Evolutionary conservation across 2,329 filamentous ascomycete genomes (phyloP).

Genomic region (Colletotrichum gloeosporioides): DNA sequence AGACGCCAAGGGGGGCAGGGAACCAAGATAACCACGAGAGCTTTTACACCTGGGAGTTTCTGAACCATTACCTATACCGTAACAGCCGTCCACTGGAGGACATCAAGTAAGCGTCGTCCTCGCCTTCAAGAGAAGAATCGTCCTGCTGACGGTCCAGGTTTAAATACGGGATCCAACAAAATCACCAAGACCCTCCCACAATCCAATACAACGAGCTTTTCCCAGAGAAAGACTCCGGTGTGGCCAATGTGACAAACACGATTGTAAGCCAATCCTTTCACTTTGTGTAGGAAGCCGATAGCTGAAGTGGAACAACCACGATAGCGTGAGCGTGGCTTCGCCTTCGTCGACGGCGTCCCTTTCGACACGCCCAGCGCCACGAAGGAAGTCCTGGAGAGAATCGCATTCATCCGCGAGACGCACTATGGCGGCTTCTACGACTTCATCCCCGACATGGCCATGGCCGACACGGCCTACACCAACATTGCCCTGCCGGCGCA

Average conservation of each 20-base stretch:
- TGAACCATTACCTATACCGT: conserved; percentile 50
- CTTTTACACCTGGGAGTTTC: conserved; percentile 69
- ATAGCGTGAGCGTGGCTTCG: conserved; percentile 75
- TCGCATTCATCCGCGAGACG: conserved; percentile 86
- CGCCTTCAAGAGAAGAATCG: neutral
- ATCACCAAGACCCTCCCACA: conserved; percentile 56
- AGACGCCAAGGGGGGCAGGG: conserved; percentile 52
- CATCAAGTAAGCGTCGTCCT: conserved; percentile 32
- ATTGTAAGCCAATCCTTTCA: conserved; percentile 55
- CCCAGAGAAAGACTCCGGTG: conserved; percentile 49
- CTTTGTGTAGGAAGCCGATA: neutral
- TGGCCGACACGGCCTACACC: conserved; percentile 92
- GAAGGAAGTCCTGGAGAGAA: conserved; percentile 75
- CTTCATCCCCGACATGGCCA: conserved; percentile 86
- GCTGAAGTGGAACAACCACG: neutral
- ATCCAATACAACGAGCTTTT: conserved; percentile 68
- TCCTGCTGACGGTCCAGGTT: conserved; percentile 18
- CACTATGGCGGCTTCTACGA: conserved; percentile 86
- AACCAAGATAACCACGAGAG: conserved; percentile 71
- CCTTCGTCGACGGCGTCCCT: conserved; percentile 76
- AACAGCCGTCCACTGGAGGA: conserved; percentile 36
- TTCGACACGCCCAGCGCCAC: conserved; percentile 71
- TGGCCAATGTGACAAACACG: conserved; percentile 66
- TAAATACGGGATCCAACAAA: conserved; percentile 35
- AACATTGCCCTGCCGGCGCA: conserved; percentile 82